Percentiles rank a stretch among this genome's conserved stretches.
Conservation (phyloP, 352 stramenopile genomes). For the Achlya hypogyna region DNA sequence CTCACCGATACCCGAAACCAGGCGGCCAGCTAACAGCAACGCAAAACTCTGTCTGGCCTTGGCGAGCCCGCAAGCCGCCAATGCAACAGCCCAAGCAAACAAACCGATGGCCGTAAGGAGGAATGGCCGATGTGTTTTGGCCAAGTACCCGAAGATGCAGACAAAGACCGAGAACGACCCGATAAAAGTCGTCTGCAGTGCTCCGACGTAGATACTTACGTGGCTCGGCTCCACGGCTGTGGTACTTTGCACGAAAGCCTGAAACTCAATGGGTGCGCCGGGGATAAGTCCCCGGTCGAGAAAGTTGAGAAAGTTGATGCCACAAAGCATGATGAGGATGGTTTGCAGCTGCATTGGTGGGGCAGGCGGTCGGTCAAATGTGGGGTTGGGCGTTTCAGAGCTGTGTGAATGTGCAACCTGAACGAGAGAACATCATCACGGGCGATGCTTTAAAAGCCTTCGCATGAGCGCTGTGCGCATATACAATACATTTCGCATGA, state of each 20-base stretch:
- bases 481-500: not conserved
- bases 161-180: constrained; percentile 10
- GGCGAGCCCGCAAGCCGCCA: constrained; percentile 1
- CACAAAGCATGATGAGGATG: not conserved
- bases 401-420: no score
- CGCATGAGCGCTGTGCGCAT: not conserved
- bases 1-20: constrained; percentile 16
- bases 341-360: no score
- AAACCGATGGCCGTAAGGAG: not conserved
- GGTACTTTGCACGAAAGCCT: not conserved
- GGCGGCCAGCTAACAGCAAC: not conserved
- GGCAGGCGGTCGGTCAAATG: no score
- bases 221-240: constrained; percentile 15
- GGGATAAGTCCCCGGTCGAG: constrained; percentile 18
- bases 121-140: not conserved
- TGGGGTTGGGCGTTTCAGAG: no score
- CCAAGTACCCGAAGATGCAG: constrained; percentile 6
- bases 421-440: no score
- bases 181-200: not conserved
- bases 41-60: constrained; percentile 3
- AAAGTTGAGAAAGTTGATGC: constrained; percentile 20
- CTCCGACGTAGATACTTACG: constrained; percentile 23
- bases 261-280: constrained; percentile 16
- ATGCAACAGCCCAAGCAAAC: not conserved
- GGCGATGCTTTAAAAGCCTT: not conserved